Percentiles rank a stretch among this genome's conserved stretches.
Conservation (phyloP, 257 asterid genomes). For the Lycium ferocissimum region DNA sequence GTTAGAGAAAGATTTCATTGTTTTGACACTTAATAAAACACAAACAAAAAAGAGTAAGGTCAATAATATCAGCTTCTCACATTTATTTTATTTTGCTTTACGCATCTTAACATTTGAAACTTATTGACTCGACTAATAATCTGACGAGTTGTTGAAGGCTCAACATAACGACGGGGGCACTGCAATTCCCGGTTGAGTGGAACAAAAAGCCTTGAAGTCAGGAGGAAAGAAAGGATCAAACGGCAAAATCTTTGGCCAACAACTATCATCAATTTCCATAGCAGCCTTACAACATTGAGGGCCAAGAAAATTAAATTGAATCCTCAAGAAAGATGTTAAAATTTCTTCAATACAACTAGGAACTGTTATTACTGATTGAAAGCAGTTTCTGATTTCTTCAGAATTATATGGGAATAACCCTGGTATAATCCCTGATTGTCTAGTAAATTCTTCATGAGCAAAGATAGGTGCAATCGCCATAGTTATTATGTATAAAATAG, state of each 20-base stretch:
- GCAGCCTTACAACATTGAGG: conserved; percentile 40
- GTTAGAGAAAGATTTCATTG: no score
- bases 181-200: neutral
- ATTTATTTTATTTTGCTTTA: no score
- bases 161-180: neutral
- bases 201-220: conserved; percentile 30
- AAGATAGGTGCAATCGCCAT: conserved; percentile 14
- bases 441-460: neutral
- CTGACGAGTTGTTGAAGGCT: neutral
- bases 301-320: conserved; percentile 29
- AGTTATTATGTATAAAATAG: neutral
- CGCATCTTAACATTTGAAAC: no score
- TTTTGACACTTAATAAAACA: no score
- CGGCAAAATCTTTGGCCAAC: conserved; percentile 43
- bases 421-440: neutral
- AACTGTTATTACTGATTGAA: conserved; percentile 22
- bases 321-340: conserved; percentile 24
- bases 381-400: conserved; percentile 4
- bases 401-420: neutral
- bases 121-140: neutral
- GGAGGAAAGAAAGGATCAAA: conserved; percentile 37
- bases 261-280: conserved; percentile 34
- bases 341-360: conserved; percentile 39
- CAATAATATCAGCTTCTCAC: neutral
- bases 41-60: no score